phyloP scores from a whole-genome alignment of 192 early-diverging fungal genomes.

The Entomortierella lignicola region DNA sequence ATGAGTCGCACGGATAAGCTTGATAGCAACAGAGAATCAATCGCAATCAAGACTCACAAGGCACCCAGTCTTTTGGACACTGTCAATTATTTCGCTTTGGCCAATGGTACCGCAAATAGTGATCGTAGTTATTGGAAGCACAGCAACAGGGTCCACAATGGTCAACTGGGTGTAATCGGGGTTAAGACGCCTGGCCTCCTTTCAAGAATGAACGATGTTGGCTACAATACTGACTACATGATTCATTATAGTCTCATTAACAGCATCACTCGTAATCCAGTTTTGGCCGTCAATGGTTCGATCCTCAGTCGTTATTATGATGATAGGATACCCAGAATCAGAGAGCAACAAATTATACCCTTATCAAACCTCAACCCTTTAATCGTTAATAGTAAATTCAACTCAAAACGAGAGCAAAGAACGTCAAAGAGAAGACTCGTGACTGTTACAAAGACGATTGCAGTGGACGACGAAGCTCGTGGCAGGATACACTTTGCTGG shows the following conservation, averaged over 20 bases:
- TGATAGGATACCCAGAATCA: background rate
- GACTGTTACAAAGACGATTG: conserved; percentile 24
- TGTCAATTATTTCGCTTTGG: background rate
- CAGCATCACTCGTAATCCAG: background rate
- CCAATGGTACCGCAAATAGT: background rate
- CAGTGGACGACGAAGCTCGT: conserved; percentile 11
- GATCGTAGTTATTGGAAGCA: background rate
- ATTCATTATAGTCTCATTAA: background rate
- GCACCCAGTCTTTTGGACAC: background rate
- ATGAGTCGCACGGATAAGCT: background rate
- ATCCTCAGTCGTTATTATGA: background rate
- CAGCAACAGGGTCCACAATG: background rate
- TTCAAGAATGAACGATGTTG: background rate
- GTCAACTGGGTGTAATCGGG: background rate
- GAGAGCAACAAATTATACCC: background rate
- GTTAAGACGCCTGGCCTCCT: background rate
- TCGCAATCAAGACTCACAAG: conserved; percentile 2
- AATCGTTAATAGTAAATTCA: background rate
- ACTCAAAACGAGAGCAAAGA: background rate
- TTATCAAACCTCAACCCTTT: background rate
- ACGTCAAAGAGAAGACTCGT: background rate
- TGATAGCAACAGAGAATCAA: background rate
- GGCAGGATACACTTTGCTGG: conserved; percentile 59
- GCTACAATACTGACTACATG: background rate
- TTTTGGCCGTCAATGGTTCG: background rate